A percentile compares a stretch with the other conserved stretches of the same genome.
Conservation (phyloP, 2,329 filamentous ascomycete species). For the Botrytis galanthina region DNA sequence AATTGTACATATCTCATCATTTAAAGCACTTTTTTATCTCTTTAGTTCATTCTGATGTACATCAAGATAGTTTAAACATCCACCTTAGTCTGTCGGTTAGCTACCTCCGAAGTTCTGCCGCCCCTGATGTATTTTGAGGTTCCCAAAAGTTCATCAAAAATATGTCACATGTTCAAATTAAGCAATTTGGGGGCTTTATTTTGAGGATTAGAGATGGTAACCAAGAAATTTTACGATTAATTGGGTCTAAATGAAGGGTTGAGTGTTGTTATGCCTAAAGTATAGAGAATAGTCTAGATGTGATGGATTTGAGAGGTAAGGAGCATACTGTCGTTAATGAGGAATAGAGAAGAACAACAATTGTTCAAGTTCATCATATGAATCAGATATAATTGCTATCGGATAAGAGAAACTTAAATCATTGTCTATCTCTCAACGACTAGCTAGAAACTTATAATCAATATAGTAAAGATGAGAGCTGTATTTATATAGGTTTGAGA, state of each 20-base stretch:
- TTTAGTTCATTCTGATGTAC: background rate
- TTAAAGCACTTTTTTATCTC: background rate
- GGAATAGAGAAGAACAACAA: background rate
- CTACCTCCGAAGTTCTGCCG: background rate
- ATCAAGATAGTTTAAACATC: background rate
- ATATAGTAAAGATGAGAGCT: background rate
- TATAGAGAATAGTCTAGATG: background rate
- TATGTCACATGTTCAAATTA: background rate
- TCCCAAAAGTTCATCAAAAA: background rate
- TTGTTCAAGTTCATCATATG: accelerated
- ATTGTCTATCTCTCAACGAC: background rate
- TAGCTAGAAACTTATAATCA: background rate
- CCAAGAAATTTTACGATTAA: background rate
- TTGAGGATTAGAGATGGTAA: background rate
- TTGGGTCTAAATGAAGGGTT: background rate
- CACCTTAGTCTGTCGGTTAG: background rate
- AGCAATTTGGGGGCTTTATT: accelerated
- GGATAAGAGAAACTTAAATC: background rate
- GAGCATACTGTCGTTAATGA: background rate
- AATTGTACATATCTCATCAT: background rate
- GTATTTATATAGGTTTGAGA: background rate
- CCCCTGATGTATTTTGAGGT: background rate
- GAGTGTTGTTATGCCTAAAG: background rate
- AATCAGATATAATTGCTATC: background rate
- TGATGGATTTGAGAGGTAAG: background rate